Conservation (phyloP, 2,329 filamentous ascomycete genomes). For the Neospermospora avenae region DNA sequence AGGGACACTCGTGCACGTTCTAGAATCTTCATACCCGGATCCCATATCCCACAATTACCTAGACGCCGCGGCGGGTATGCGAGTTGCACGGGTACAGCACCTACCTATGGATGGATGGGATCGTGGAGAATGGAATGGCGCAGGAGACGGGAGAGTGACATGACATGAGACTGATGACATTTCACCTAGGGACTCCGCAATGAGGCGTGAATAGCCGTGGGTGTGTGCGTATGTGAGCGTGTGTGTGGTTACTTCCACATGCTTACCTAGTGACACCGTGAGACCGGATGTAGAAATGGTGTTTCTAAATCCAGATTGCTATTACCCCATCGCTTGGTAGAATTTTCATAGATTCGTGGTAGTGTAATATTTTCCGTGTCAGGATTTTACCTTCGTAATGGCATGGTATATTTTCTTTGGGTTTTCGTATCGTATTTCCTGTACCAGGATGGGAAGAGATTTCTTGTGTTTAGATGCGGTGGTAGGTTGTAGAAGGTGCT, state of each 20-base stretch:
- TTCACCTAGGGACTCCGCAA: neutral
- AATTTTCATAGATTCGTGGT: neutral
- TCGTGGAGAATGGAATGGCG: neutral
- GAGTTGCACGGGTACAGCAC: too few species aligned
- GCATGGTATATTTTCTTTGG: too few species aligned
- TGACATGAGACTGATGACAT: neutral
- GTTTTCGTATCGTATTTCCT: too few species aligned
- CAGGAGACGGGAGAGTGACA: neutral
- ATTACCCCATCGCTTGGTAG: slow-evolving; percentile 1
- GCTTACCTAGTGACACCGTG: neutral
- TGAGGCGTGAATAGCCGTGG: slow-evolving; percentile 3
- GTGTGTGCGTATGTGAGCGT: too few species aligned
- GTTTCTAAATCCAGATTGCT: neutral
- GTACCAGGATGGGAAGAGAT: too few species aligned
- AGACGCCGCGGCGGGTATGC: neutral
- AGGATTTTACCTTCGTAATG: too few species aligned
- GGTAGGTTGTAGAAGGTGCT: too few species aligned
- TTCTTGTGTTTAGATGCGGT: too few species aligned
- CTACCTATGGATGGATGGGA: neutral
- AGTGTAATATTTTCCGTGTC: neutral
- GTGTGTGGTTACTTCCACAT: too few species aligned
- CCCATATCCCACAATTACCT: too few species aligned
- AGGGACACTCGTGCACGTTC: too few species aligned
- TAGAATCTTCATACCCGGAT: too few species aligned
- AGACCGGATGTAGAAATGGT: neutral